Base-by-base conservation (phyloP, 495 filamentous ascomycete genomes). In the Polyplosphaeria fusca region DNA sequence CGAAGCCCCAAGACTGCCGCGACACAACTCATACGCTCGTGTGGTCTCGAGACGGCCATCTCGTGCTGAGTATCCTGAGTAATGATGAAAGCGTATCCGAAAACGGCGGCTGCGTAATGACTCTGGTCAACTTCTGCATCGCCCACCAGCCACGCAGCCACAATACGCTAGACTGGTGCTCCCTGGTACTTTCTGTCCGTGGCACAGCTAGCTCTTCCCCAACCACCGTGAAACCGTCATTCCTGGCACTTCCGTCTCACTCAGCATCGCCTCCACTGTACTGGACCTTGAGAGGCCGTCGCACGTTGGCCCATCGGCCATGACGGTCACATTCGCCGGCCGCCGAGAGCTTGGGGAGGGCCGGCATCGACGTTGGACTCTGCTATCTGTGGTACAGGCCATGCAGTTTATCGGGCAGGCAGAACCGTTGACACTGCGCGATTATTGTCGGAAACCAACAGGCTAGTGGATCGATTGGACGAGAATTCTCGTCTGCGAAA, bases 111-210 rank as follows among this genome's bases (percentile, higher is more conserved):
- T 3, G 16, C 4, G 2, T 23, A 44, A 44, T 18, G n/a, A n/a
- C n/a, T n/a, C n/a, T n/a, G n/a, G n/a, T n/a, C n/a, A n/a, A n/a
- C n/a, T n/a, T n/a, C n/a, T n/a, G n/a, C n/a, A n/a, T n/a, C n/a
- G n/a, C n/a, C n/a, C 7, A 37, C 30, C 47, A 51, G 47, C 47
- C 47, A 51, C 47, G 28, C 47, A 38, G 47, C 47, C 47, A 51
- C 47, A 51, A 5, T 4, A 11, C 28, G 30, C 47, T 51, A 38
- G 30, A 7, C 30, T 35, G 7, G 30, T n/a, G n/a, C 13, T 12
- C 45, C 45, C 14, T 5, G 23, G 5, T 23, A 28, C n/a, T n/a
- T 51, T 18, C 18, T 20, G 23, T 18, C 14, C 35, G 28, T 51
- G 47, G 28, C 47, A 20, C 47, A 23, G 47, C 28, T 7, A 7